phyloP scores from a whole-genome alignment of 345 rosid species.

The Cochlearia excelsa region DNA sequence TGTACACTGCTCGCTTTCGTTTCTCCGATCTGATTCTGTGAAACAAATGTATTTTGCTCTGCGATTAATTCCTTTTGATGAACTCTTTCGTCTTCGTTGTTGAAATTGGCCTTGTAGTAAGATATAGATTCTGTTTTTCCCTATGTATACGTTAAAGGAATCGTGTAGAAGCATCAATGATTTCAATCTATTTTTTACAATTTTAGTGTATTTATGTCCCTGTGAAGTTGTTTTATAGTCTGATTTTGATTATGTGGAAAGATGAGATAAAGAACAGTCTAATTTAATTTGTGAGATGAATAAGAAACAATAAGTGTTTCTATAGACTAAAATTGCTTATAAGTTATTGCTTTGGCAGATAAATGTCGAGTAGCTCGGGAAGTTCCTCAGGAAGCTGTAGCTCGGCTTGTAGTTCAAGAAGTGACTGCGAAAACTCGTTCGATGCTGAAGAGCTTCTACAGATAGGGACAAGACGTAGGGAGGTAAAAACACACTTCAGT shows the following conservation, averaged over 20 bases:
- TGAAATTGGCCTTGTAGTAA: neutral
- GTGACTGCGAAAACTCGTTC: conserved; percentile 37
- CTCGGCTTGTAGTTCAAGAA: conserved; percentile 40
- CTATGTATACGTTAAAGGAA: neutral
- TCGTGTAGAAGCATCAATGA: neutral
- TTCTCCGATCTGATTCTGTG: too few species aligned
- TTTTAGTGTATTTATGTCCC: neutral
- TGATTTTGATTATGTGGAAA: neutral
- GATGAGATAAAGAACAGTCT: conserved; percentile 1
- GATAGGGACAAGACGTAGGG: conserved; percentile 52
- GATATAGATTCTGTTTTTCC: neutral
- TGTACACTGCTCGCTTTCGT: too few species aligned
- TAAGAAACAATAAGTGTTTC: too few species aligned
- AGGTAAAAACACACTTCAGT: conserved; percentile 36
- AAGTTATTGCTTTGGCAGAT: neutral
- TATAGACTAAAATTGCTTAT: too few species aligned
- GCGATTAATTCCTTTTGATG: too few species aligned
- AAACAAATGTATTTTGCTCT: too few species aligned
- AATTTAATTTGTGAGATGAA: neutral
- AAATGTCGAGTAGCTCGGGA: conserved; percentile 42
- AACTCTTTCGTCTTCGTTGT: neutral
- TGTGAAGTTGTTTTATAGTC: neutral
- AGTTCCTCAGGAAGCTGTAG: conserved; percentile 49
- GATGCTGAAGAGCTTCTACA: conserved; percentile 56
- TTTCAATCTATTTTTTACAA: neutral